A percentile compares a stretch with the other conserved stretches of the same genome.
Conservation (phyloP, 1,284 basidiomycete genomes). For the Trichosporon sp. region DNA sequence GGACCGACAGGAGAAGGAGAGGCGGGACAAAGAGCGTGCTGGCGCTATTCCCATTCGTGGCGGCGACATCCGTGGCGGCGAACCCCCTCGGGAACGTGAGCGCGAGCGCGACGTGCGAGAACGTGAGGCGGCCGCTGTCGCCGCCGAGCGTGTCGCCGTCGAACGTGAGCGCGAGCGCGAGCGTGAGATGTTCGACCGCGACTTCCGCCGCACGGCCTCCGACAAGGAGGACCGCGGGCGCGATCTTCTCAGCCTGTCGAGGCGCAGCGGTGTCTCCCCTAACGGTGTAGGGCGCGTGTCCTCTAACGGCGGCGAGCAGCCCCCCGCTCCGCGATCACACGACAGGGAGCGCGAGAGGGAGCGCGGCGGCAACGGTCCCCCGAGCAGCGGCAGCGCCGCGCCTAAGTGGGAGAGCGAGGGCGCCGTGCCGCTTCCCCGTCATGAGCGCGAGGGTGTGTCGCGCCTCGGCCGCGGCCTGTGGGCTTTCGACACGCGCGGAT, state of each 20-base stretch:
- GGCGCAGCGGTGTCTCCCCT: neutral
- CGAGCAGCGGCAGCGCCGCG: neutral
- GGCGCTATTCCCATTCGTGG: neutral
- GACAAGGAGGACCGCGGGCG: neutral
- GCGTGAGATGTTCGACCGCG: constrained; percentile 12
- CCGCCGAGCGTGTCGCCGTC: neutral
- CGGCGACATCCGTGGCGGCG: neutral
- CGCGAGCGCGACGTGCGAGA: constrained; percentile 19
- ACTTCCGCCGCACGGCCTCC: neutral
- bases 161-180: constrained; percentile 19
- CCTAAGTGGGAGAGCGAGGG: constrained; percentile 3
- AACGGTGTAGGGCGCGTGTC: neutral
- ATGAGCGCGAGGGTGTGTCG: constrained; percentile 20
- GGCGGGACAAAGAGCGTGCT: constrained; percentile 26
- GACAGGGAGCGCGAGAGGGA: constrained; percentile 6
- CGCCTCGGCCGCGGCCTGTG: constrained; percentile 35
- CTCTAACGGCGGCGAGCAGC: neutral
- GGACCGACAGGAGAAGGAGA: constrained; percentile 37
- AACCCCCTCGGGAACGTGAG: constrained; percentile 8
- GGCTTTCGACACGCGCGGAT: constrained; percentile 29
- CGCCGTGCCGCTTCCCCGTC: constrained; percentile 24
- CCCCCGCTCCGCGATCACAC: neutral
- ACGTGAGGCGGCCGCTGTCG: constrained; percentile 5
- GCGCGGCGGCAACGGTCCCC: neutral
- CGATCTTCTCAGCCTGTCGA: neutral